These are phyloP conservation scores for Phalaenopsis equestris DNA, from an alignment of 106 monocot genomes.

Conservation along the genomic window DNA sequence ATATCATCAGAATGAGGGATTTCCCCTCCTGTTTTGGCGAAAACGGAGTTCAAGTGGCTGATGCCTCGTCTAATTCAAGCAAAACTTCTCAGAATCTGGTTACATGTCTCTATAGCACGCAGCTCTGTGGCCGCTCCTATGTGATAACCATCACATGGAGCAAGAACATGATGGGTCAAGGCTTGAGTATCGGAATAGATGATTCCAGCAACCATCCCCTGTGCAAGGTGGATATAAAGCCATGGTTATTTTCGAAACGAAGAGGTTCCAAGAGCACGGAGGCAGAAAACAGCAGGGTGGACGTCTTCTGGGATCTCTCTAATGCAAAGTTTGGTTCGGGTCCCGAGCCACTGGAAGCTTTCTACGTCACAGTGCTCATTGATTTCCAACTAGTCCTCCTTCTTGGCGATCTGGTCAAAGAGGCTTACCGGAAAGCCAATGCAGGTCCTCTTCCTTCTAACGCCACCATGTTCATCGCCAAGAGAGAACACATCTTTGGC, in stretches of 20 bases:
- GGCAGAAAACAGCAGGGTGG: constrained; percentile 28
- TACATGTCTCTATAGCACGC: constrained; percentile 50
- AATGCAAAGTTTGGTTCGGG: constrained; percentile 54
- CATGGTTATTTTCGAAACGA: constrained; percentile 77
- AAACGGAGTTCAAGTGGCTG: constrained; percentile 64
- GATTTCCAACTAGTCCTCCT: constrained; percentile 52
- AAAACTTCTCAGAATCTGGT: constrained; percentile 49
- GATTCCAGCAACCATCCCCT: constrained; percentile 35
- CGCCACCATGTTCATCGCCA: constrained; percentile 42
- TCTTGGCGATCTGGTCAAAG: constrained; percentile 58
- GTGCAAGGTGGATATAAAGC: constrained; percentile 45
- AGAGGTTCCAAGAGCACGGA: constrained; percentile 63
- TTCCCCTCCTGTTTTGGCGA: constrained; percentile 90
- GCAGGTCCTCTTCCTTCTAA: constrained; percentile 20
- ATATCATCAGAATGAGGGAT: constrained; percentile 47
- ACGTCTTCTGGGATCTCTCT: constrained; percentile 82
- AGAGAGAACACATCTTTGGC: constrained; percentile 69
- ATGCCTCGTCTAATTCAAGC: constrained; percentile 34
- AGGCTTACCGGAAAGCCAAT: constrained; percentile 44
- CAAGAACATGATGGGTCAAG: constrained; percentile 62
- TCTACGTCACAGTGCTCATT: constrained; percentile 52
- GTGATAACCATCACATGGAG: constrained; percentile 62
- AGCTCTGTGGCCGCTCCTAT: constrained; percentile 22
- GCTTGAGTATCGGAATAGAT: constrained; percentile 44
- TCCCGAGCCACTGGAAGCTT: constrained; percentile 58